Base-by-base conservation (phyloP, 2,329 filamentous ascomycete genomes). In the Diaporthe vaccinii region DNA sequence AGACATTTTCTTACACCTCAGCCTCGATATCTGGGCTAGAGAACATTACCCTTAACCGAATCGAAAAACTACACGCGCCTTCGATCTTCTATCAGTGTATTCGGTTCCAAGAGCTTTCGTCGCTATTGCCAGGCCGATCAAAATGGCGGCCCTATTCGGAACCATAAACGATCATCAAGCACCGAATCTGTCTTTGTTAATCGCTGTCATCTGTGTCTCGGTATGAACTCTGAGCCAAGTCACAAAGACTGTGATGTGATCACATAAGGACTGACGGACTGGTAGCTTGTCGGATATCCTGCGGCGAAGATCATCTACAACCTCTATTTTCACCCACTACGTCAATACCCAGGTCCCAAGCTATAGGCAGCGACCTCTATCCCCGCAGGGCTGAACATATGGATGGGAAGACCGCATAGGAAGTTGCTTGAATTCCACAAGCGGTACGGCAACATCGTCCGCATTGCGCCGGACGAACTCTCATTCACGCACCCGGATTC, bases 321-420 rank as follows among this genome's bases (percentile, higher is more conserved):
- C 57, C 75, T 76, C 58, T 75, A 61, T 34, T 49, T 76, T 9
- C 62, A 68, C 4, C 75, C 75, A 3, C 31, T 76, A 17, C 68
- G 75, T 22, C 61, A 57, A 17, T 22, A 72, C 53, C 73, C 75
- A 0, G 75, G 75, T 12, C 75, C 75, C n/a, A 76, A 59, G 31
- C 59, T 72, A 39, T 75, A 59, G 67, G 75, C 75, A 7, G 31
- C 72, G 7, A 53, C 72, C 17, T 17, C 41, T 5, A 57, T 76
- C 10, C 73, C 73, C 25, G 51, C 71, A 15, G 58, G 58, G 10
- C 14, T 53, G 28, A 25, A 72, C 41, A 44, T 72, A 36, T 15
- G 44, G 28, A 41, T 22, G 14, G 75, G 75, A 8, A 39, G 41
- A 9, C 57, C 55, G 34, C 75, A 76, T 44, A 73, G 69, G 44